Evolutionary conservation across 75 land plant species (phyloP).

Genomic region (Adiantum capillusveneris): DNA sequence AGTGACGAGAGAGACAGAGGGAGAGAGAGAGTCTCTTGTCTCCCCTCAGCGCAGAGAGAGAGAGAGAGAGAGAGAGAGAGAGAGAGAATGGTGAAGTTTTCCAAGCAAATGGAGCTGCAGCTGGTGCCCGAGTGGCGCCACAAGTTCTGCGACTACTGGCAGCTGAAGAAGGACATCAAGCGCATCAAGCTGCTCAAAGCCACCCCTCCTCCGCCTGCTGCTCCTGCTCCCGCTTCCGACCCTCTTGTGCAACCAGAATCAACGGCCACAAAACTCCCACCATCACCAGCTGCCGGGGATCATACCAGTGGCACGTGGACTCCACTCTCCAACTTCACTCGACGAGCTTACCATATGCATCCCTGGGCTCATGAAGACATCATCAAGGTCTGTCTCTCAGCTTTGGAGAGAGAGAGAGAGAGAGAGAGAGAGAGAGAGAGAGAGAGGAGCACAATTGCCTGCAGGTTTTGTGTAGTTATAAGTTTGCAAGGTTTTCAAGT

Average conservation of each 20-base stretch:
- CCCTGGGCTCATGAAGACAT: not conserved
- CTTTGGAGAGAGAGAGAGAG: too few species aligned
- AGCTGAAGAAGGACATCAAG: conserved; percentile 75
- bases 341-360: not conserved
- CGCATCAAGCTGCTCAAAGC: conserved; percentile 39
- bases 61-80: too few species aligned
- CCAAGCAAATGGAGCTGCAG: conserved; percentile 85
- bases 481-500: too few species aligned
- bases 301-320: conserved; percentile 1
- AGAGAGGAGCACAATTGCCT: not conserved
- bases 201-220: not conserved
- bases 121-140: conserved; percentile 97
- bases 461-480: not conserved
- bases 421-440: too few species aligned
- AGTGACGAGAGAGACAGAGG: too few species aligned
- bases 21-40: too few species aligned
- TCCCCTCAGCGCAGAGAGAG: too few species aligned
- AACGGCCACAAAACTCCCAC: not conserved
- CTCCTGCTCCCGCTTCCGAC: not conserved
- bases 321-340: not conserved
- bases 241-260: too few species aligned
- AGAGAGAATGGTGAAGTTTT: conserved; percentile 78
- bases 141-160: conserved; percentile 81
- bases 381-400: conserved; percentile 2
- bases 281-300: not conserved